These are phyloP conservation scores for Mycena venus DNA, from an alignment of 768 basidiomycete genomes.

Conservation along the genomic window DNA sequence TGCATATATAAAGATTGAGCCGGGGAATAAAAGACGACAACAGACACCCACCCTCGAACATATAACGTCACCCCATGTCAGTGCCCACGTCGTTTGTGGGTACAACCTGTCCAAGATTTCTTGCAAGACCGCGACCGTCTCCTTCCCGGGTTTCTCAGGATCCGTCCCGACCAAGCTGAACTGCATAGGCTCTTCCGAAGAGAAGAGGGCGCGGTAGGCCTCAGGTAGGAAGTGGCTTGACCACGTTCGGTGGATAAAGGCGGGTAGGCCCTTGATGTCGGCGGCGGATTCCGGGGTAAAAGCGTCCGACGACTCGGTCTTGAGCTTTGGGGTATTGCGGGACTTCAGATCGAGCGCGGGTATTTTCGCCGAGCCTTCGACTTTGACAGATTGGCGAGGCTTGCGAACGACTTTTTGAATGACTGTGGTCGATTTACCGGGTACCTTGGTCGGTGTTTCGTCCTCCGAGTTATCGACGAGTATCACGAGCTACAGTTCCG, in stretches of 20 bases:
- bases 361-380: neutral
- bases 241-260: neutral
- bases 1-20: no score
- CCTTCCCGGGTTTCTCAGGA: neutral
- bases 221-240: neutral
- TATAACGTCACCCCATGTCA: no score
- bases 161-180: neutral
- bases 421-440: no score
- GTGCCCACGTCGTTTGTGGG: no score
- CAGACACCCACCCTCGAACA: no score
- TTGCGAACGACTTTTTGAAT: no score
- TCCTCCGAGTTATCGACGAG: neutral
- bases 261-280: neutral
- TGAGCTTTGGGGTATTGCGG: neutral
- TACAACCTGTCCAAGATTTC: neutral
- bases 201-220: neutral
- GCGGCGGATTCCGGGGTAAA: neutral
- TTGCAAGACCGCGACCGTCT: neutral
- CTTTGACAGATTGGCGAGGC: no score
- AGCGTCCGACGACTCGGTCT: neutral
- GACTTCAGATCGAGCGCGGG: neutral
- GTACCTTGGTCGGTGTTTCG: constrained; percentile 11
- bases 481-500: no score
- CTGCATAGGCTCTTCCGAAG: neutral
- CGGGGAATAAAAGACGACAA: no score